Base-by-base conservation (phyloP, 176 grass and related monocot genomes). In the Phyllostachys edulis region DNA sequence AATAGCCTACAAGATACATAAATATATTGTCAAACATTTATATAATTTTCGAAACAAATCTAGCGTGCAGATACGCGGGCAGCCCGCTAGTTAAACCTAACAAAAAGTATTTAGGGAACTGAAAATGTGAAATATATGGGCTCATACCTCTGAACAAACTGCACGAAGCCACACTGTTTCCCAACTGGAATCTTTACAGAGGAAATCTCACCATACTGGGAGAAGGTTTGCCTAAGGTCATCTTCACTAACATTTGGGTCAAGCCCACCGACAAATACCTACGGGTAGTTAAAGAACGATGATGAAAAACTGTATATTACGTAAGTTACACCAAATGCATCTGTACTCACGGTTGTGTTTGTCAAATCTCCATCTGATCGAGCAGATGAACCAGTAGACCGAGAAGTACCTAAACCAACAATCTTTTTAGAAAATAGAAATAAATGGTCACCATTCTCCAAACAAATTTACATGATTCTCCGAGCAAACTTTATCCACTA, bases 221-320 rank as follows among this genome's bases (percentile, higher is more conserved):
- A 90, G 70, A 98, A 98, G 38, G 80, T 82, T 84, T 95, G 87
- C 85, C 87, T 94, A 38, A 95, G 92, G 64, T 95, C 93, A 52
- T 95, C 93, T 89, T 95, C 96, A 77, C 85, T 94, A 46, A 92
- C 93, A 82, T 93, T 94, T 38, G 91, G 85, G 66, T 98, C 93
- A 52, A 98, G 93, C 69, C 96, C 96, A 24, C 96, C 96, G 6
- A 98, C 96, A 98, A 98, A 98, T 85, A 98, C 89, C 96, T 98
- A 78, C 13, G 70, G 2, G 70, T 52, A 87, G 32, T 79, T 40
- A 69, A 78, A 77, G 6, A 49, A 86, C 9, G 17, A 69, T 37
- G 27, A 84, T 55, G 47, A 87, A 68, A 64, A 65, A 87, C 27
- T 65, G 67, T 57, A 63, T 21, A 72, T 8, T 32, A 47, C 62